These are phyloP conservation scores for Podospora conica DNA, from an alignment of 495 filamentous ascomycete genomes.

Conservation along the genomic window DNA sequence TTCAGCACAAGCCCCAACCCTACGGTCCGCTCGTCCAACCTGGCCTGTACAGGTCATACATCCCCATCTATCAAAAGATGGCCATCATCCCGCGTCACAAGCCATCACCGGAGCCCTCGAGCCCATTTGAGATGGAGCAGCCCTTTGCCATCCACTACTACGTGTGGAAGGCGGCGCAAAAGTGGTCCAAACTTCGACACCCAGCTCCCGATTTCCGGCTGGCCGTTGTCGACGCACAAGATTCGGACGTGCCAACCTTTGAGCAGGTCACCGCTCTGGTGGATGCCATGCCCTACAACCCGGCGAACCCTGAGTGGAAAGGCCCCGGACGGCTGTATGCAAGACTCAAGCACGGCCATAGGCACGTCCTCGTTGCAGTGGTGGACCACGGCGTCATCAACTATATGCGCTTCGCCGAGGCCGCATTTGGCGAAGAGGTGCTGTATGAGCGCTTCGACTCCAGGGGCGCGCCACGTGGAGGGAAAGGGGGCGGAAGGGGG, in stretches of 20 bases:
- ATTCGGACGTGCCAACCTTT: slow-evolving; percentile 62
- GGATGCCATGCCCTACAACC: slow-evolving; percentile 58
- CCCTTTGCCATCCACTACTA: slow-evolving; percentile 70
- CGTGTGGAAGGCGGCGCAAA: slow-evolving; percentile 63
- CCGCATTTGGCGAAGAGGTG: slow-evolving; percentile 69
- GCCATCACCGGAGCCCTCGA: slow-evolving; percentile 22
- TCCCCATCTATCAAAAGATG: slow-evolving; percentile 68
- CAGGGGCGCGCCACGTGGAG: slow-evolving; percentile 30
- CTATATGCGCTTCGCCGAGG: slow-evolving; percentile 73
- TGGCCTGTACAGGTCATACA: slow-evolving; percentile 75
- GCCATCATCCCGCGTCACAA: slow-evolving; percentile 69
- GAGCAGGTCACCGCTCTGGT: slow-evolving; percentile 64
- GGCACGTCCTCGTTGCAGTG: slow-evolving; percentile 78
- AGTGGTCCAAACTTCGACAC: slow-evolving; percentile 69
- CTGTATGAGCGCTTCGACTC: slow-evolving; percentile 52
- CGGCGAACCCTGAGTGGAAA: slow-evolving; percentile 47
- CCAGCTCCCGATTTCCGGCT: slow-evolving; percentile 76
- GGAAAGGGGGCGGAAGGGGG: slow-evolving; percentile 32
- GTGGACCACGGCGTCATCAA: slow-evolving; percentile 88
- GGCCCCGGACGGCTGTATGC: slow-evolving; percentile 47
- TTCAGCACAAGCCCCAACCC: slow-evolving; percentile 15
- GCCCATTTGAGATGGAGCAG: slow-evolving; percentile 18
- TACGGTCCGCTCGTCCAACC: slow-evolving; percentile 67
- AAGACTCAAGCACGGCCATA: slow-evolving; percentile 75
- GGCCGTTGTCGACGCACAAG: slow-evolving; percentile 69